These are phyloP conservation scores for Ceratocystiopsis sp. DNA, from an alignment of 2,329 filamentous ascomycete species.

Conservation along the genomic window DNA sequence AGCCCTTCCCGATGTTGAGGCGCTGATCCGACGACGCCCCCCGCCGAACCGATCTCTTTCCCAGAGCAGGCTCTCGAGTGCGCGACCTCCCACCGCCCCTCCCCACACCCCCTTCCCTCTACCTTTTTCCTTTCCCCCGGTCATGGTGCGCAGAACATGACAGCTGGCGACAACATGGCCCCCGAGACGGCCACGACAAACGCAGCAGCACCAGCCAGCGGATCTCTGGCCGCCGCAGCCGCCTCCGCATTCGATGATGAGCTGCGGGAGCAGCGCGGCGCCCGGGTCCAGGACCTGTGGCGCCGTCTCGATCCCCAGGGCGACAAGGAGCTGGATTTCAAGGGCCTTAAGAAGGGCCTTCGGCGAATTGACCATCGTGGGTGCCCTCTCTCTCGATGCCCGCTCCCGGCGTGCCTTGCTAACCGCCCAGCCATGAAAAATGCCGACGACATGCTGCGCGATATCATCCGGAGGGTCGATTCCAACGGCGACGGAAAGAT, in stretches of 20 bases:
- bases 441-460: conserved; percentile 68
- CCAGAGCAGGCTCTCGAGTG: too few species aligned
- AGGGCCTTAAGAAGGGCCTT: conserved; percentile 69
- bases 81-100: neutral
- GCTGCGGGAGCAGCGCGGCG: conserved; percentile 61
- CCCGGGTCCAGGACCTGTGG: conserved; percentile 74
- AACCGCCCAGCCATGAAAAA: conserved; percentile 53
- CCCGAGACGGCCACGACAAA: neutral
- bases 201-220: neutral
- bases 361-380: conserved; percentile 82
- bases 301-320: conserved; percentile 58
- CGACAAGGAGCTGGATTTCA: conserved; percentile 67
- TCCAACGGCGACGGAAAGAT: conserved; percentile 75
- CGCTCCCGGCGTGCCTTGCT: neutral
- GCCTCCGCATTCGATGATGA: conserved; percentile 18
- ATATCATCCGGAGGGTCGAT: conserved; percentile 70
- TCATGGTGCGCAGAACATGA: conserved; percentile 7
- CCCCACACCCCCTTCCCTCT: neutral
- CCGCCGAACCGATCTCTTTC: too few species aligned
- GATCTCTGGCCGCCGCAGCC: neutral
- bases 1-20: too few species aligned
- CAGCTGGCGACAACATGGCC: conserved; percentile 6
- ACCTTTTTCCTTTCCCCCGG: neutral
- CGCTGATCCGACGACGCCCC: too few species aligned
- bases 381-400: conserved; percentile 7